Evolutionary conservation across 805 yeast species (phyloP).

Genomic region (Saturnispora ahearnii): DNA sequence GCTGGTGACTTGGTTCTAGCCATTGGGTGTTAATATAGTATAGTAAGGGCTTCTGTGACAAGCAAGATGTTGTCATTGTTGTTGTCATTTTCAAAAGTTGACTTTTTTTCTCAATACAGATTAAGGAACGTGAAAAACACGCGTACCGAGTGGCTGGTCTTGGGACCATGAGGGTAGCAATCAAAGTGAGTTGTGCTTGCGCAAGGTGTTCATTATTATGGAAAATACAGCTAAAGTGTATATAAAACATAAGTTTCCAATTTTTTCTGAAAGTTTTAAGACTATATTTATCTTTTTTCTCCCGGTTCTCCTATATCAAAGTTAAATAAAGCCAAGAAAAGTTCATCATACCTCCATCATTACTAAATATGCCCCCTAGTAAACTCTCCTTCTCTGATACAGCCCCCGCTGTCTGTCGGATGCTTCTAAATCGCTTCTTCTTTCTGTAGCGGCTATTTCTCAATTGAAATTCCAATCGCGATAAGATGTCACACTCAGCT

Average conservation of each 20-base stretch:
- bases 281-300: too few relatives aligned
- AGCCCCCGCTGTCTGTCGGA: neutral
- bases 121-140: neutral
- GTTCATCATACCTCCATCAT: too few relatives aligned
- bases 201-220: too few relatives aligned
- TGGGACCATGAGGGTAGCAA: too few relatives aligned
- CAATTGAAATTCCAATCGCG: neutral
- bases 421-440: neutral
- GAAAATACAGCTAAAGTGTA: too few relatives aligned
- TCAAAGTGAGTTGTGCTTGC: too few relatives aligned
- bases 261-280: too few relatives aligned
- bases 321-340: too few relatives aligned
- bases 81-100: neutral
- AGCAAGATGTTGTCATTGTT: neutral
- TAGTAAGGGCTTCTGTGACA: neutral
- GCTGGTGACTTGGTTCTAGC: conserved; percentile 4
- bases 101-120: neutral
- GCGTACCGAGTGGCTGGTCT: neutral
- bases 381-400: too few relatives aligned
- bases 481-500: neutral
- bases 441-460: conserved; percentile 1
- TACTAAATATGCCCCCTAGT: too few relatives aligned
- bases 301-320: too few relatives aligned
- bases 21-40: neutral
- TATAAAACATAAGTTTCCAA: too few relatives aligned